These are phyloP conservation scores for Starmerella asiatica DNA, from an alignment of 805 yeast genomes.

Conservation along the genomic window DNA sequence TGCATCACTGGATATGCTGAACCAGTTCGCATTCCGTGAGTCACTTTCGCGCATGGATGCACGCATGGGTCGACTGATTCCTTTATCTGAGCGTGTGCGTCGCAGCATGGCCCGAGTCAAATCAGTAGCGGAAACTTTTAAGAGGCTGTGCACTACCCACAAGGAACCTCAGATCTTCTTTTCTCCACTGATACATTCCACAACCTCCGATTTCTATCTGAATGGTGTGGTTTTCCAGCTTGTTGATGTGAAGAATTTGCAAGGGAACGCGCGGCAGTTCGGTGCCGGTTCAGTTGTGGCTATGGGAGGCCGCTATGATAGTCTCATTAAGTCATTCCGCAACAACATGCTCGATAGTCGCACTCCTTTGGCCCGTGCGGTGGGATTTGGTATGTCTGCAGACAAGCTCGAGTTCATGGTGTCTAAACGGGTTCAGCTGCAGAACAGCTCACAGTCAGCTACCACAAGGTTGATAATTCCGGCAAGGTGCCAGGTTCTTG, in stretches of 20 bases:
- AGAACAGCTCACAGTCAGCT: not conserved
- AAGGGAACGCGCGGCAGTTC: not conserved
- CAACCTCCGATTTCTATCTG: slow-evolving; percentile 46
- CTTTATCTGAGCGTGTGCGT: slow-evolving; percentile 61
- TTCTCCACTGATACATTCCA: slow-evolving; percentile 79
- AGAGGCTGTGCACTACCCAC: slow-evolving; percentile 45
- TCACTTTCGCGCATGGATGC: slow-evolving; percentile 51
- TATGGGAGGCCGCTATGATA: slow-evolving; percentile 91
- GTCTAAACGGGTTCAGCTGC: slow-evolving; percentile 14
- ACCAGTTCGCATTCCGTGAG: slow-evolving; percentile 61
- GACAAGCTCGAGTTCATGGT: slow-evolving; percentile 44
- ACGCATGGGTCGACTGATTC: slow-evolving; percentile 55
- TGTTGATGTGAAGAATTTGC: slow-evolving; percentile 38
- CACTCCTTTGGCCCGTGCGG: slow-evolving; percentile 43
- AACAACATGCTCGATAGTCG: slow-evolving; percentile 34
- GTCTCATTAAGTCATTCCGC: slow-evolving; percentile 50
- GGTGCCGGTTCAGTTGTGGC: slow-evolving; percentile 40
- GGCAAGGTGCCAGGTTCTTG: slow-evolving; percentile 66
- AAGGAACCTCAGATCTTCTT: slow-evolving; percentile 31
- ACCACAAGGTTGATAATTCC: not conserved
- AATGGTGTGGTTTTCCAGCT: slow-evolving; percentile 85
- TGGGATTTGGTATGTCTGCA: slow-evolving; percentile 77
- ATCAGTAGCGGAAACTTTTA: slow-evolving; percentile 42
- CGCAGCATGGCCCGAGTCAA: slow-evolving; percentile 48
- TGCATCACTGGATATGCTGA: slow-evolving; percentile 69